Conservation (phyloP, 306 rosid species). For the Trifolium fragiferum region DNA sequence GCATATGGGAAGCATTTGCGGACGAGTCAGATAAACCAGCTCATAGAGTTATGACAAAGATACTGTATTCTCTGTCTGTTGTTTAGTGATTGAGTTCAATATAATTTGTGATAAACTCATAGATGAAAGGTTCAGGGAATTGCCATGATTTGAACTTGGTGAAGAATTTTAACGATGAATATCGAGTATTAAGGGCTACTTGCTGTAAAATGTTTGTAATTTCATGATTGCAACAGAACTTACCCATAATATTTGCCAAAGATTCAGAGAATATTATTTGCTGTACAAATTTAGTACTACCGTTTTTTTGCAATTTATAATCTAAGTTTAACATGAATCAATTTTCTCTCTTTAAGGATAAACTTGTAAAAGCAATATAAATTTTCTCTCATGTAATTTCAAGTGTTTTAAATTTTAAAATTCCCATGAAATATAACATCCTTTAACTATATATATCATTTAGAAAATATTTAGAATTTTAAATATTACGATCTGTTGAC, state of each 20-base stretch:
- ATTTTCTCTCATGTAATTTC: no score
- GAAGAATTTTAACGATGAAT: constrained; percentile 36
- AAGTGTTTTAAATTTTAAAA: no score
- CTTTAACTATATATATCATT: no score
- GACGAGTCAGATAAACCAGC: constrained; percentile 43
- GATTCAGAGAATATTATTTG: constrained; percentile 43
- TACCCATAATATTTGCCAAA: constrained; percentile 32
- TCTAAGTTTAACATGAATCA: no score
- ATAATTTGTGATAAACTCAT: constrained; percentile 36
- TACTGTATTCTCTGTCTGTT: constrained; percentile 38
- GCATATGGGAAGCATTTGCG: constrained; percentile 26
- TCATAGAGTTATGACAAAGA: constrained; percentile 35
- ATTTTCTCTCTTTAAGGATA: no score
- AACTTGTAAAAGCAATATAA: no score
- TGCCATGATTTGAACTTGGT: constrained; percentile 39
- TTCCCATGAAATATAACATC: no score
- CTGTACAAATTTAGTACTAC: constrained; percentile 34
- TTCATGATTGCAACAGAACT: constrained; percentile 43
- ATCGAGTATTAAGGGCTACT: constrained; percentile 38
- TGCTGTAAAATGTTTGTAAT: constrained; percentile 38
- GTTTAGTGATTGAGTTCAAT: constrained; percentile 44
- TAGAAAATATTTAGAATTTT: no score
- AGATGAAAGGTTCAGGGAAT: constrained; percentile 40
- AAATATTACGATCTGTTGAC: no score
- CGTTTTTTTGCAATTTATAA: no score